Evolutionary conservation across 2,329 filamentous ascomycete genomes (phyloP).

Genomic region (Dendryphion nanum): DNA sequence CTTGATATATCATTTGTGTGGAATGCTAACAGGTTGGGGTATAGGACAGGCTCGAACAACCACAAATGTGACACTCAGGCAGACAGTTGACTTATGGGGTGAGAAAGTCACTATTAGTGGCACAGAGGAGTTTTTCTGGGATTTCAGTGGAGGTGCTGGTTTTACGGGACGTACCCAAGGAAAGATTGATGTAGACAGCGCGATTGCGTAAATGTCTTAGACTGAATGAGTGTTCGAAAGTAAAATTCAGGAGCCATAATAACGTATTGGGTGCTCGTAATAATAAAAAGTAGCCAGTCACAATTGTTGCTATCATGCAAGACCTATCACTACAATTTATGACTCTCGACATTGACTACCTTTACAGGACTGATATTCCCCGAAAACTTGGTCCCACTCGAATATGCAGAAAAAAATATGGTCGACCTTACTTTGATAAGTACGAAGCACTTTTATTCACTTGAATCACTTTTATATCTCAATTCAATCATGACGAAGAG

Average conservation of each 20-base stretch:
- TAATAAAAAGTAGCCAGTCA: too few relatives aligned
- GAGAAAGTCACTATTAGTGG: neutral
- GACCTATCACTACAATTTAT: too few relatives aligned
- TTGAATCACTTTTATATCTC: too few relatives aligned
- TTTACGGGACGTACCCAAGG: neutral
- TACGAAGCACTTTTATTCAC: too few relatives aligned
- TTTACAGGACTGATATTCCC: too few relatives aligned
- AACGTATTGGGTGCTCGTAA: too few relatives aligned
- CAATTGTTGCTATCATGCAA: too few relatives aligned
- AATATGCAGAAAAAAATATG: too few relatives aligned
- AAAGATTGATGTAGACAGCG: neutral
- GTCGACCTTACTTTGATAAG: too few relatives aligned
- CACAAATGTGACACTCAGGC: neutral
- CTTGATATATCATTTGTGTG: neutral
- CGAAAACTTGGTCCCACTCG: too few relatives aligned
- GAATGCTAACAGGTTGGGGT: neutral
- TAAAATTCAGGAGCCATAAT: neutral
- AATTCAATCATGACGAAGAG: too few relatives aligned
- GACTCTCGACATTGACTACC: too few relatives aligned
- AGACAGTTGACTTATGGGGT: neutral
- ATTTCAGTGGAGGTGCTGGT: neutral
- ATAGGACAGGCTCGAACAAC: neutral
- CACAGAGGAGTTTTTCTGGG: constrained; percentile 1
- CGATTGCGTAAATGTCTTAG: constrained; percentile 2
- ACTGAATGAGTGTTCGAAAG: constrained; percentile 1